Evolutionary conservation across 495 filamentous ascomycete genomes (phyloP), one percentile per base, ranked within the genome.

Genomic region (Podospora fimiseda): DNA sequence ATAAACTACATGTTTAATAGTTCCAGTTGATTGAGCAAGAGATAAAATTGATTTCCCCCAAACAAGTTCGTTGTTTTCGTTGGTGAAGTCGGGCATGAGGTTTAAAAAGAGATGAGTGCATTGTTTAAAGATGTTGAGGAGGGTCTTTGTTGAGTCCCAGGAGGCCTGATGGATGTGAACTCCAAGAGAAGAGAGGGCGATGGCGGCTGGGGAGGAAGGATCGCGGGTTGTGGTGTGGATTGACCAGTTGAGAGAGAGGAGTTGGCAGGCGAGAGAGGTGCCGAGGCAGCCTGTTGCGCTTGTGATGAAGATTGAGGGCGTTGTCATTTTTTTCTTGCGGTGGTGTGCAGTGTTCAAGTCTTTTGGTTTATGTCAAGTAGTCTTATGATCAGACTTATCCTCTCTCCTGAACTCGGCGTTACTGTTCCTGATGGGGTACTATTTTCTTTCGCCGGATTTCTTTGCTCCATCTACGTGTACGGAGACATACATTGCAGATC

Each of bases 211-310:
- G 8, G 73, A 68, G n/a, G 59, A 42, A 1, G 58, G 51, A 45
- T 75, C 58, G 15, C 74, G 67, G 5, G 70, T 69, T 6, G 75
- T 69, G 13, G 73, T 67, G 46, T 72, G 68, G 33, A 79, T 66
- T 14, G 52, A 45, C 62, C 65, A 66, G 15, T 59, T 63, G 2
- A 69, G 22, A 19, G 64, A 48, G 19, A 70, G 64, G 11, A 80
- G 66, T 24, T 72, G 63, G 20, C 65, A 55, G 51, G 63, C 63
- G 16, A 77, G 54, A 18, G 69, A 73, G 19, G 66, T 62, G 43
- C 79, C 79, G 61, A 77, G 76, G 20, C 64, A 62, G 44, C 79
- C 79, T 6, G 75, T 82, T 16, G 74, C 79, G 41, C 67, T 67
- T 53, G 67, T 66, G 46, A 78, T 66, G 56, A 78, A 74, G 27